Conservation (phyloP, 2,329 filamentous ascomycete species). For the Pyrenophora graminea region DNA sequence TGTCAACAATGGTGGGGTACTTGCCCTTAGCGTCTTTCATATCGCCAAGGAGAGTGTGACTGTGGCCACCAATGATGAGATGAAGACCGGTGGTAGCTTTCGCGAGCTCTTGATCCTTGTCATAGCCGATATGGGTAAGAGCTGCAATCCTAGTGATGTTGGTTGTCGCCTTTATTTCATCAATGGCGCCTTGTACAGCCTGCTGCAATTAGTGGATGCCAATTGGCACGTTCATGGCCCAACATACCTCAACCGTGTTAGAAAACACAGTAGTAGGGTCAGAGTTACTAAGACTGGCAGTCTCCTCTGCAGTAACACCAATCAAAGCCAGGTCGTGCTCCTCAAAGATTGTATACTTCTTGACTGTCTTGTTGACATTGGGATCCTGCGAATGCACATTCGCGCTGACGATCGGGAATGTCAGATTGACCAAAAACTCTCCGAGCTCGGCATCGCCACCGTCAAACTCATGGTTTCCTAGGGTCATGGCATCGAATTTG, state of each 20-base stretch:
- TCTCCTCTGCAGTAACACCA: conserved; percentile 66
- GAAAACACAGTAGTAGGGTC: conserved; percentile 63
- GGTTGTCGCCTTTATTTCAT: conserved; percentile 64
- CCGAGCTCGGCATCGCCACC: conserved; percentile 66
- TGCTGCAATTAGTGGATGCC: conserved; percentile 1
- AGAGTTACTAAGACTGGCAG: conserved; percentile 62
- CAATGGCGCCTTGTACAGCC: conserved; percentile 64
- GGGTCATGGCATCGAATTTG: conserved; percentile 69
- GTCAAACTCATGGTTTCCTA: conserved; percentile 59
- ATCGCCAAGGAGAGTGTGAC: conserved; percentile 62
- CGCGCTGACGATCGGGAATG: conserved; percentile 66
- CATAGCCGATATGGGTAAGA: conserved; percentile 70
- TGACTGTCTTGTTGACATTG: conserved; percentile 65
- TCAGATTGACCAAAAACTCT: conserved; percentile 65
- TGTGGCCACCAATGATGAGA: conserved; percentile 69
- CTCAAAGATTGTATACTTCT: conserved; percentile 68
- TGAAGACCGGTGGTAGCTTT: conserved; percentile 64
- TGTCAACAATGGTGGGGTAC: conserved; percentile 67
- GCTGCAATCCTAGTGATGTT: conserved; percentile 68
- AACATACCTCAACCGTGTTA: conserved; percentile 53
- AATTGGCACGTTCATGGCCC: neutral
- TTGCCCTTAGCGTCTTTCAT: conserved; percentile 62
- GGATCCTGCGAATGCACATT: conserved; percentile 66
- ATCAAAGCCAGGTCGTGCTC: conserved; percentile 66
- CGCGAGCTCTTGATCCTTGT: conserved; percentile 65